phyloP scores from a whole-genome alignment of 805 yeast species.

The Millerago galiae region DNA sequence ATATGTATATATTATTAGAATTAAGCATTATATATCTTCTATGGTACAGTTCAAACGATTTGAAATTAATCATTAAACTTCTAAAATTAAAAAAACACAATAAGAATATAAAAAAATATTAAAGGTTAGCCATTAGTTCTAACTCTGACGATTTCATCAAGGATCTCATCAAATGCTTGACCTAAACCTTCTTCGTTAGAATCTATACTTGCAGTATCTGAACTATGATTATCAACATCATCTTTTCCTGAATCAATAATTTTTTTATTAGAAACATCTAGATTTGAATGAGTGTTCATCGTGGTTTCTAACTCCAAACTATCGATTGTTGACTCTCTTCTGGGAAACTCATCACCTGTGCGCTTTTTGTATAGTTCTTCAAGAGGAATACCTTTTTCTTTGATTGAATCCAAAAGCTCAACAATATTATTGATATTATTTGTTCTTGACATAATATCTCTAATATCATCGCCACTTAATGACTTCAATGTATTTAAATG shows the following conservation, averaged over 20 bases:
- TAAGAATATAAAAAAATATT: neutral
- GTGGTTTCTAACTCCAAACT: constrained; percentile 16
- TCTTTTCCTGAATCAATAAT: neutral
- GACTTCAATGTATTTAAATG: constrained; percentile 23
- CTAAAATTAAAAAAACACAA: neutral
- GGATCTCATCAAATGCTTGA: constrained; percentile 9
- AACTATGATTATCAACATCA: neutral
- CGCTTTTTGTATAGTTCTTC: constrained; percentile 26
- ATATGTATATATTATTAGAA: too few species aligned
- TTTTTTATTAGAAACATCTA: constrained; percentile 1
- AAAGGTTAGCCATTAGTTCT: constrained; percentile 4
- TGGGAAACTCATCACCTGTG: neutral
- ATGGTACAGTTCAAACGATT: too few species aligned
- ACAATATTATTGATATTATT: constrained; percentile 32
- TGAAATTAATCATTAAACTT: too few species aligned
- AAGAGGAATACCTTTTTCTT: constrained; percentile 34
- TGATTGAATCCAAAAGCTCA: constrained; percentile 32
- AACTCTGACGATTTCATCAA: constrained; percentile 8
- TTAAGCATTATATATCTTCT: too few species aligned
- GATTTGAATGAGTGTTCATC: constrained; percentile 13
- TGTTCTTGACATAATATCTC: constrained; percentile 30
- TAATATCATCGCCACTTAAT: constrained; percentile 31
- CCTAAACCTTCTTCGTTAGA: constrained; percentile 3
- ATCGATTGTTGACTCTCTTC: neutral
- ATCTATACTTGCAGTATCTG: constrained; percentile 1